Percentiles rank a stretch among this genome's conserved stretches.
Conservation (phyloP, 306 rosid genomes). For the Argentina anserina region DNA sequence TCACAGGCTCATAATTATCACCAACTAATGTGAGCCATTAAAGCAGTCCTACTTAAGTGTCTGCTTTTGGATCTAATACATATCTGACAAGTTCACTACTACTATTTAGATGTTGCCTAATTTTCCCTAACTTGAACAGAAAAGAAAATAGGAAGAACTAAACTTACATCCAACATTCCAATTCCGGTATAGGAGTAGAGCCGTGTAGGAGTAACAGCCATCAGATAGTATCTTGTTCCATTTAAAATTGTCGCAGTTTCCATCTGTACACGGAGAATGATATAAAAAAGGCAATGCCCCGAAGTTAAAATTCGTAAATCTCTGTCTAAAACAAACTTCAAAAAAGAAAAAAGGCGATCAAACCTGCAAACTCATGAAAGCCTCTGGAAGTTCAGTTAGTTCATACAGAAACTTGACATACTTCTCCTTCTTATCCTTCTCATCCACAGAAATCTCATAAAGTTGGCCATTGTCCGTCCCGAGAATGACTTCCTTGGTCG, state of each 20-base stretch:
- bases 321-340: not conserved
- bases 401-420: constrained; percentile 69
- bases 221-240: constrained; percentile 88
- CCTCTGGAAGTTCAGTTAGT: constrained; percentile 69
- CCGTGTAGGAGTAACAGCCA: constrained; percentile 96
- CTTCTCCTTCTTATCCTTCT: constrained; percentile 96
- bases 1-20: not conserved
- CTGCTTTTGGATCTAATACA: not conserved
- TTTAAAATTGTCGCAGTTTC: constrained; percentile 67
- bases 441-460: constrained; percentile 83
- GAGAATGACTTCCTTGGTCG: constrained; percentile 85
- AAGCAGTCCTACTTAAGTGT: not conserved
- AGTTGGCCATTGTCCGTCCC: constrained; percentile 89
- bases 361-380: constrained; percentile 88
- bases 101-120: not conserved
- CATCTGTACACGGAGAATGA: constrained; percentile 58
- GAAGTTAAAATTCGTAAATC: not conserved
- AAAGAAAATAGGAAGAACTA: constrained; percentile 5
- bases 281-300: constrained; percentile 26
- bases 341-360: not conserved
- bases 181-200: constrained; percentile 86
- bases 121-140: not conserved
- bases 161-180: constrained; percentile 78
- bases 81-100: not conserved
- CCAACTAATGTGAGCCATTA: not conserved